These are phyloP conservation scores for Eruca vesicaria DNA, from an alignment of 441 rosid genomes.

Conservation along the genomic window DNA sequence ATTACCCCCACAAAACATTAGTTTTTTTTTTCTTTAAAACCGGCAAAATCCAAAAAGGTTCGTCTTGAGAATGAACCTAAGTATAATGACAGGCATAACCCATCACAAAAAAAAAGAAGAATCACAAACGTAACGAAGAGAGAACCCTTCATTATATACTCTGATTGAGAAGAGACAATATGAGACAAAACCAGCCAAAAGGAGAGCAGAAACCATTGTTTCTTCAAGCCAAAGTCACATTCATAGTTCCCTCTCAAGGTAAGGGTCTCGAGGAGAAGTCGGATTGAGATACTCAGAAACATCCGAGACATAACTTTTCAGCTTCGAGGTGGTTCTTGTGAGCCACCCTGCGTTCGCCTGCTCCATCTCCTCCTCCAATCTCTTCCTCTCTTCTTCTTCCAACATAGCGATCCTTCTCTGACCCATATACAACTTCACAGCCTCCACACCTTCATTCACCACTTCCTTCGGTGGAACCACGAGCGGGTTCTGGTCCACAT, in stretches of 20 bases:
- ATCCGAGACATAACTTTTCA: slow-evolving; percentile 50
- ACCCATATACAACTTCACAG: slow-evolving; percentile 65
- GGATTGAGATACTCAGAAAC: slow-evolving; percentile 40
- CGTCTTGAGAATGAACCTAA: no score
- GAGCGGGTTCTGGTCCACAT: slow-evolving; percentile 75
- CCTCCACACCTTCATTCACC: slow-evolving; percentile 67
- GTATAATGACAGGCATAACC: no score
- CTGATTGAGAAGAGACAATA: not conserved
- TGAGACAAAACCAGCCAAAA: slow-evolving; percentile 18
- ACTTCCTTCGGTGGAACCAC: slow-evolving; percentile 64
- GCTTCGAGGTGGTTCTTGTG: slow-evolving; percentile 62
- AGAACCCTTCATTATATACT: not conserved
- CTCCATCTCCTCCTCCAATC: slow-evolving; percentile 45
- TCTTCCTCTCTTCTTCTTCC: slow-evolving; percentile 64
- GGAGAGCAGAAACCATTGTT: not conserved
- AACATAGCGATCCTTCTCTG: slow-evolving; percentile 61
- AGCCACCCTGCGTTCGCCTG: slow-evolving; percentile 56
- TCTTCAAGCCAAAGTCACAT: slow-evolving; percentile 16
- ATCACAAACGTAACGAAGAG: slow-evolving; percentile 1
- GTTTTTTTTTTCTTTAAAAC: no score
- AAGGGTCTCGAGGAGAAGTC: slow-evolving; percentile 43
- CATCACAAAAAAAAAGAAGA: not conserved
- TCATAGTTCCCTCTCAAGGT: slow-evolving; percentile 56
- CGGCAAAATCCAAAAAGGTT: no score
- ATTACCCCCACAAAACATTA: no score